Evolutionary conservation across 2,329 filamentous ascomycete genomes (phyloP), one percentile per base, ranked within the genome.

Genomic region (Colletotrichum sp.): DNA sequence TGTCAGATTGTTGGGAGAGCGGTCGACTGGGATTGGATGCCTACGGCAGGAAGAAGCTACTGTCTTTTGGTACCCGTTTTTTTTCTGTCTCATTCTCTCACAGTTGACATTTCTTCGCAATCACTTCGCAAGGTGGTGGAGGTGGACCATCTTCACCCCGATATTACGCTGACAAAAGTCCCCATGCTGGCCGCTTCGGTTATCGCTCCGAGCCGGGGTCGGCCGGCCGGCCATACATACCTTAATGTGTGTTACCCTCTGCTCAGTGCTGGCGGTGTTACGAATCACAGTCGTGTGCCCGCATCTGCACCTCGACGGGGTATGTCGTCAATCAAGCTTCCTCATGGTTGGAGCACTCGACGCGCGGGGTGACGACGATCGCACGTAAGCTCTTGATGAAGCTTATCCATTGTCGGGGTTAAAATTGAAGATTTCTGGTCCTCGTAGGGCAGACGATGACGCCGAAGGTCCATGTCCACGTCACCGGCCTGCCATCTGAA

Each of bases 141-240:
- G 26, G 59, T 71, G 74, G 70, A 65, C 64, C 59, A 68, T 49
- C 63, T 34, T 74, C 34, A 44, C 26, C n/a, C 73, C 73, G 73
- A 73, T 74, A 49, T 65, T 74, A 74, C 64, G 44, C 59, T 68
- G 59, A 76, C 74, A 76, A 74, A 73, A 76, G 74, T 74, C 5
- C 74, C 39, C 32, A 34, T 49, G 64, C 24, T 49, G 39, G 39
- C 39, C 39, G n/a, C 73, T 28, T 65, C 73, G 70, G 70, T 26
- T 76, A 60, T 65, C 59, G 39, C 36, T 68, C 59, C 70, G 39
- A 34, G 34, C 55, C 68, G 60, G 49, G 60, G 49, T 44, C 39
- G 16, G 18, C 59, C 32, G 28, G 59, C 59, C 18, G 59, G 59
- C 13, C 57, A 21, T n/a, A 49, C 57, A 44, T n/a, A 49, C 10